Evolutionary conservation across 441 rosid genomes (phyloP).

Genomic region (Populus hybrid): DNA sequence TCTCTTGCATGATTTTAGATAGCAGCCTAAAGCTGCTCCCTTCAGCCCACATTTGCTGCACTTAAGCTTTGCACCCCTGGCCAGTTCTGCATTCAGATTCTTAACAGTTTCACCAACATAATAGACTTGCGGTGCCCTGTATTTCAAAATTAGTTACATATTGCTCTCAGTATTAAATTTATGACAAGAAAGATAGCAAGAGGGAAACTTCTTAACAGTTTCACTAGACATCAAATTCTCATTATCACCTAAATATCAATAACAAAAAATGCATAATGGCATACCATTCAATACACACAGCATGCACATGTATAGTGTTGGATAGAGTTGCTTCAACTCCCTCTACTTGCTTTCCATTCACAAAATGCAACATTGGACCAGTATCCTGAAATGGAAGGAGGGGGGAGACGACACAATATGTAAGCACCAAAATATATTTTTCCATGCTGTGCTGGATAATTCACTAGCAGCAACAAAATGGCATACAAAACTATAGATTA

Average conservation of each 20-base stretch:
- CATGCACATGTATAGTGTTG: slow-evolving; percentile 67
- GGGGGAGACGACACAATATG: background rate
- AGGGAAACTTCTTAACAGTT: background rate
- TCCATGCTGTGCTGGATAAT: background rate
- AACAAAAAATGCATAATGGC: background rate
- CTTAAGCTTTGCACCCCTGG: slow-evolving; percentile 74
- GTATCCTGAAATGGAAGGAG: slow-evolving; percentile 37
- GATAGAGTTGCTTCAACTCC: slow-evolving; percentile 44
- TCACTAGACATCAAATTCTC: background rate
- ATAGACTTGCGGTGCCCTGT: slow-evolving; percentile 87
- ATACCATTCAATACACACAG: slow-evolving; percentile 75
- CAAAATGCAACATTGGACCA: slow-evolving; percentile 74
- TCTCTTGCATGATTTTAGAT: slow-evolving; percentile 61
- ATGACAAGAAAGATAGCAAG: background rate
- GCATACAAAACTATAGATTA: background rate
- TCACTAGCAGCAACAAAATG: background rate
- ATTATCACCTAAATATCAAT: background rate
- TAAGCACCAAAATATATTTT: background rate
- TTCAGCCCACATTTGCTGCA: slow-evolving; percentile 69
- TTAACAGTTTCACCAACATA: slow-evolving; percentile 51
- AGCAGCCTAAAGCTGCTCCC: slow-evolving; percentile 93
- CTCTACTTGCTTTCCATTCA: slow-evolving; percentile 44
- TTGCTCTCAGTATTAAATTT: background rate
- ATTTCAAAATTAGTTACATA: slow-evolving; percentile 7
- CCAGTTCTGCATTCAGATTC: slow-evolving; percentile 72